These are phyloP conservation scores for Blastocystis sp. DNA, from an alignment of 352 stramenopile species.

Conservation along the genomic window DNA sequence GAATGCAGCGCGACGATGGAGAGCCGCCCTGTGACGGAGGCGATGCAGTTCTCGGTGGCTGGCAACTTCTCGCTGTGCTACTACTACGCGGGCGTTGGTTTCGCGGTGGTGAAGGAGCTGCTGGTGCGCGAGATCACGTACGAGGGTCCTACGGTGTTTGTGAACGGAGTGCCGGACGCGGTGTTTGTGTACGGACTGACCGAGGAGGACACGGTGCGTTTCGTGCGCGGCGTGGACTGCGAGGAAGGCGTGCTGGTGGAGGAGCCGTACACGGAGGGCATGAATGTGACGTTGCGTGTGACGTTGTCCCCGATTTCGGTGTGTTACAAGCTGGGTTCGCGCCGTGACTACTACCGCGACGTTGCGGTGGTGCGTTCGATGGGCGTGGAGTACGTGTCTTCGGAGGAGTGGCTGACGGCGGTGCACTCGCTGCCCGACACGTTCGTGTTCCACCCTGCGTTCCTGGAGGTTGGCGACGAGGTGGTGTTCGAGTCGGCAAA, in stretches of 20 bases:
- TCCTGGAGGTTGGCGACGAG: conserved; percentile 19
- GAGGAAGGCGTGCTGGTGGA: background rate
- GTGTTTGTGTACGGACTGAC: conserved; percentile 3
- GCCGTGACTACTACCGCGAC: background rate
- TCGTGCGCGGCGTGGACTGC: conserved; percentile 8
- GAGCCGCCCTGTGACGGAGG: background rate
- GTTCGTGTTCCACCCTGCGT: conserved; percentile 22
- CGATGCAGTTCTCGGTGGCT: background rate
- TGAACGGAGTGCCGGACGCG: conserved; percentile 18
- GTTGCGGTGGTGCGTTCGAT: background rate
- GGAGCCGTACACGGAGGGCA: background rate
- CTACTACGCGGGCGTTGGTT: conserved; percentile 29
- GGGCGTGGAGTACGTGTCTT: conserved; percentile 43
- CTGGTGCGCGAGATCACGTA: background rate
- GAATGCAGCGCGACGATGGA: background rate
- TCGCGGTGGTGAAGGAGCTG: background rate
- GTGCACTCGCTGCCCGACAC: conserved; percentile 11
- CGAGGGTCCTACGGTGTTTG: conserved; percentile 12
- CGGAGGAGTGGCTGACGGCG: conserved; percentile 3
- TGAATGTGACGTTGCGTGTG: background rate
- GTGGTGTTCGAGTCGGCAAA: background rate
- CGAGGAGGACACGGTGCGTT: background rate
- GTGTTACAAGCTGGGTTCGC: conserved; percentile 20
- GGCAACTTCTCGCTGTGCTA: conserved; percentile 37
- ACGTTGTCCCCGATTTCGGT: conserved; percentile 13